A percentile compares a stretch with the other conserved stretches of the same genome.
phyloP scores from a whole-genome alignment of 345 rosid genomes.

The Citrus medica region DNA sequence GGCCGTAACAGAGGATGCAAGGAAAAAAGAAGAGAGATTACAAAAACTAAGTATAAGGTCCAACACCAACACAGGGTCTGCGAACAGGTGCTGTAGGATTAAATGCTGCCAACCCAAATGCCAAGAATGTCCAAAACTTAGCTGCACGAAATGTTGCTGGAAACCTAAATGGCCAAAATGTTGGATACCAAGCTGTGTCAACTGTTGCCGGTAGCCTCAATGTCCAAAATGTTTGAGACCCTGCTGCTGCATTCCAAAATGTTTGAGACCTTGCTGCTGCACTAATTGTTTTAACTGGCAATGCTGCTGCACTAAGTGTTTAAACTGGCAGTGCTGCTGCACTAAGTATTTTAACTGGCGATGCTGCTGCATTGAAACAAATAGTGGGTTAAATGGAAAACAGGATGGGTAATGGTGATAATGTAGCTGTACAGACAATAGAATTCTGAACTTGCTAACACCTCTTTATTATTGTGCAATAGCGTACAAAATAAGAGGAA shows the following conservation, averaged over 20 bases:
- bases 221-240: conserved; percentile 34
- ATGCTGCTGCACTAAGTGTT: conserved; percentile 38
- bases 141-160: conserved; percentile 29
- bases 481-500: conserved; percentile 27
- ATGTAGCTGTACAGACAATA: conserved; percentile 40
- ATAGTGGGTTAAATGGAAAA: conserved; percentile 23
- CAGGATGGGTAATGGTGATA: conserved; percentile 26
- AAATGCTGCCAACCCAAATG: conserved; percentile 45
- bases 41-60: conserved; percentile 13
- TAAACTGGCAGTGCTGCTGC: conserved; percentile 37
- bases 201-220: conserved; percentile 38
- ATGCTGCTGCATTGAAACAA: conserved; percentile 39
- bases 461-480: conserved; percentile 21
- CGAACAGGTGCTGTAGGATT: conserved; percentile 44
- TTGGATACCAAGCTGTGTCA: conserved; percentile 42
- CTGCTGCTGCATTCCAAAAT: conserved; percentile 23
- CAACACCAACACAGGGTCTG: not conserved
- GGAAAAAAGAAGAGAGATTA: too few relatives aligned
- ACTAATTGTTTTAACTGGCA: conserved; percentile 28
- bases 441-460: conserved; percentile 37
- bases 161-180: conserved; percentile 38
- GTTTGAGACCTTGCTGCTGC: conserved; percentile 5
- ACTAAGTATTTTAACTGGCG: conserved; percentile 33
- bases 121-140: conserved; percentile 27
- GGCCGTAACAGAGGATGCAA: too few relatives aligned